Evolutionary conservation across 495 filamentous ascomycete genomes (phyloP).

Genomic region (Lasiosphaeria ovina): DNA sequence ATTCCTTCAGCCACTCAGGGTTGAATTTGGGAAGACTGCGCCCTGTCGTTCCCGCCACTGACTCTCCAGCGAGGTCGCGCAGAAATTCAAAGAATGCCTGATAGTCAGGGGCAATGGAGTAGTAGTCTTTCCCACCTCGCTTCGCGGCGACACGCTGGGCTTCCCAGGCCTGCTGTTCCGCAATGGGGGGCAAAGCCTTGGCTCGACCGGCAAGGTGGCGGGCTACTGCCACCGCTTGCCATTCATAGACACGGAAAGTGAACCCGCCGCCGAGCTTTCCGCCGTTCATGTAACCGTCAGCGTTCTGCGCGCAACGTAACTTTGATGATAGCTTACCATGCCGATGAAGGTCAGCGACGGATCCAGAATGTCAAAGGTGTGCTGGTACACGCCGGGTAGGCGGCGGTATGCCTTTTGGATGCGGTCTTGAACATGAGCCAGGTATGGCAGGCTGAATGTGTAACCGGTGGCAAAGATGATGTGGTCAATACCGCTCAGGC

Average conservation of each 20-base stretch:
- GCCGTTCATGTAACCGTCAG: background rate
- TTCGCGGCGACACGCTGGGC: conserved; percentile 28
- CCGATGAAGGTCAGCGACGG: conserved; percentile 37
- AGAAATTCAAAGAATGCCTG: conserved; percentile 33
- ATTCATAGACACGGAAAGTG: conserved; percentile 61
- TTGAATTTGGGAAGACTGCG: conserved; percentile 39
- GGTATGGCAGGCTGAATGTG: conserved; percentile 55
- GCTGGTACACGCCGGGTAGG: conserved; percentile 56
- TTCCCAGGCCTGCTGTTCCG: conserved; percentile 44
- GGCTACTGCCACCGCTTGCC: conserved; percentile 58
- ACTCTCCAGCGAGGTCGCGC: conserved; percentile 32
- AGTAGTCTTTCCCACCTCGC: conserved; percentile 35
- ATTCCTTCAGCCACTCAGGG: conserved; percentile 39
- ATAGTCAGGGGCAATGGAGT: conserved; percentile 37
- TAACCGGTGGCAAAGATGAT: conserved; percentile 61
- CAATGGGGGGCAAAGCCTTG: conserved; percentile 25
- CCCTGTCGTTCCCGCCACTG: conserved; percentile 33
- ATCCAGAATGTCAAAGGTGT: conserved; percentile 54
- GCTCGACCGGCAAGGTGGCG: conserved; percentile 53
- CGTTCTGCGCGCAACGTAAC: conserved; percentile 18
- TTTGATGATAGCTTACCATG: conserved; percentile 27
- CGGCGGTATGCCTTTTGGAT: conserved; percentile 46
- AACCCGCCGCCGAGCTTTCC: conserved; percentile 49
- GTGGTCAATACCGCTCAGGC: conserved; percentile 50
- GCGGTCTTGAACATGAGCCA: conserved; percentile 48